Evolutionary conservation across 2,329 filamentous ascomycete genomes (phyloP), one percentile per base, ranked within the genome.

Genomic region (Chaetothyriales sp.): DNA sequence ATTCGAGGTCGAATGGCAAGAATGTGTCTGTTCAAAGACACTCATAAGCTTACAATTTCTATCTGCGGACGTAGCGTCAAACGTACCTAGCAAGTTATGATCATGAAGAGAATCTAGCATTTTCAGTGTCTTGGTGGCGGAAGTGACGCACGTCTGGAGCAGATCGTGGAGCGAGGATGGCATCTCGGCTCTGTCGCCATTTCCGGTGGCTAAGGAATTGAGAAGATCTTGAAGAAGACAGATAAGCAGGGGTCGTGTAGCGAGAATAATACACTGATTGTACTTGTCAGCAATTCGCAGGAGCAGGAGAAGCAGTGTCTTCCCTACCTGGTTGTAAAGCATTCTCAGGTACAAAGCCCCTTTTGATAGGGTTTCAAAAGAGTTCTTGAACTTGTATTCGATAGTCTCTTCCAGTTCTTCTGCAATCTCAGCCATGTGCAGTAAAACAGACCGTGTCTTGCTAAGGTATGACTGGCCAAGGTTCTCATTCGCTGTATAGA

Each of bases 61-160:
- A 44, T 15, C 50, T 20, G 44, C 15, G 18, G 7, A 0, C 1
- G 20, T 19, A 54, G 28, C 56, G 18, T 5, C 18, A 19, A 8
- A 45, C 58, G 58, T 63, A 76, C 73, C 73, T 2, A 76, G 63
- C n/a, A 77, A 65, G 5, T 68, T 69, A 56, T 77, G 73, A 10
- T 65, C 64, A 56, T 71, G 68, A 20, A 76, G 61, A 40, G 65
- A 67, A 50, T 65, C 65, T 1, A 77, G 67, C 20, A 76, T 68
- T n/a, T 56, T n/a, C n/a, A n/a, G n/a, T n/a, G n/a, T n/a, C n/a
- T n/a, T n/a, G n/a, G n/a, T n/a, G n/a, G 70, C 65, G 1, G 70
- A 71, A 25, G 72, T 70, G 25, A 71, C 59, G 50, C 69, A 70
- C 61, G 72, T 68, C 47, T 67, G 64, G 4, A 72, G 60, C 50